Evolutionary conservation across 208 protist genomes (phyloP).

Genomic region (Leishmania amazonensis): DNA sequence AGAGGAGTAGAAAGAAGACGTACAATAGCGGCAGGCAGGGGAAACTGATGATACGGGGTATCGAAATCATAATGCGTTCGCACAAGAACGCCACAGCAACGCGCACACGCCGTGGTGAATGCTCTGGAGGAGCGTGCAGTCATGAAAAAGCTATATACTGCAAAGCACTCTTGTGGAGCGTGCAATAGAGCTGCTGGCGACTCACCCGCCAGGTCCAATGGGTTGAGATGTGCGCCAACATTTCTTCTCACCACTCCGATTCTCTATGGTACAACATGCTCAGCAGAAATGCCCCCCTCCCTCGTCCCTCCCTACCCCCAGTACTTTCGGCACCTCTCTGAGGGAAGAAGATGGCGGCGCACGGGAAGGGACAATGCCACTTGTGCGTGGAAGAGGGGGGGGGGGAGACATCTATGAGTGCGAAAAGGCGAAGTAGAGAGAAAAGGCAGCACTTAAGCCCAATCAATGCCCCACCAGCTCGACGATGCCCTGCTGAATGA

Average conservation of each 20-base stretch:
- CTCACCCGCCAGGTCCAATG: background rate
- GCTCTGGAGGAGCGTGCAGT: background rate
- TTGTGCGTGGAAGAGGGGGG: background rate
- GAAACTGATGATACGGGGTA: background rate
- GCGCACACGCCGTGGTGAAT: background rate
- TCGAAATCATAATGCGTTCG: background rate
- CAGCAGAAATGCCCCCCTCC: background rate
- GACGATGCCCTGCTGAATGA: slow-evolving; percentile 81
- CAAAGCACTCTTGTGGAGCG: background rate
- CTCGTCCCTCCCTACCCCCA: background rate
- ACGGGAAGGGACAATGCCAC: background rate
- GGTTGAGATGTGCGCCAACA: background rate
- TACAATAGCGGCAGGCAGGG: background rate
- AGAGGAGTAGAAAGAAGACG: background rate
- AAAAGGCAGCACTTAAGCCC: background rate
- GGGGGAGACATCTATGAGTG: background rate
- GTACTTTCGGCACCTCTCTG: background rate
- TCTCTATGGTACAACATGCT: background rate
- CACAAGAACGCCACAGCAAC: background rate
- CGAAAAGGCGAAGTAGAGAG: background rate
- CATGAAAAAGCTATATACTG: background rate
- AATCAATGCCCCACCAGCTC: slow-evolving; percentile 52
- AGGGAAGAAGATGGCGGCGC: background rate
- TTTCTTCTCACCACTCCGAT: background rate
- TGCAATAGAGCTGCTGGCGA: background rate